phyloP scores from a whole-genome alignment of 179 eudicot genomes.

The Silene coronaria region DNA sequence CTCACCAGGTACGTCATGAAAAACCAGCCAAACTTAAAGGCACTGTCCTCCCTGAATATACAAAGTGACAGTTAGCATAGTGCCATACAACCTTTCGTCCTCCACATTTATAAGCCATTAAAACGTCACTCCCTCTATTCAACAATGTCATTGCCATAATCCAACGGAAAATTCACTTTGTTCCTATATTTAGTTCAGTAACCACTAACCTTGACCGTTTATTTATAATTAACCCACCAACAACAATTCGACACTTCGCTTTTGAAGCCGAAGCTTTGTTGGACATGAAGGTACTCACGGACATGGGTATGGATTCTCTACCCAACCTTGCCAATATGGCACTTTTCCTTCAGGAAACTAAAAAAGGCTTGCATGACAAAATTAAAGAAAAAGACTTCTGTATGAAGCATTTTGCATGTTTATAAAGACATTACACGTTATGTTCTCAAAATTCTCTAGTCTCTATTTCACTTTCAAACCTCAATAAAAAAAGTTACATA shows the following conservation, averaged over 20 bases:
- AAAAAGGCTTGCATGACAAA: too few species aligned
- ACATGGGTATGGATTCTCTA: not conserved
- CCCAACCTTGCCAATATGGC: too few species aligned
- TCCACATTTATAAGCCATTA: conserved; percentile 9
- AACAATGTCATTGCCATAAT: not conserved
- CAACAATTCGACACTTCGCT: not conserved
- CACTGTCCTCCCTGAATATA: conserved; percentile 87
- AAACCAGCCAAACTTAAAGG: conserved; percentile 88
- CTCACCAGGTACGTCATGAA: conserved; percentile 82
- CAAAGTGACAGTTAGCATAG: conserved; percentile 4
- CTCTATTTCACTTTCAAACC: not conserved
- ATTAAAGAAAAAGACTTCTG: too few species aligned
- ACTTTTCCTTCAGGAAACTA: too few species aligned
- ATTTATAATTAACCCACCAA: not conserved
- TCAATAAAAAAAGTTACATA: not conserved
- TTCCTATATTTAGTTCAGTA: too few species aligned
- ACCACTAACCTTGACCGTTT: not conserved
- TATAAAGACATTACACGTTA: too few species aligned
- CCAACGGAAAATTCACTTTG: not conserved
- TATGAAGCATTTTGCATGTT: too few species aligned
- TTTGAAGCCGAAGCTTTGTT: not conserved
- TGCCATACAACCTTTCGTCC: not conserved
- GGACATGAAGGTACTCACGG: not conserved
- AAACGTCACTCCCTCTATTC: not conserved
- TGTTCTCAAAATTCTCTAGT: too few species aligned